Base-by-base conservation (phyloP, 495 filamentous ascomycete species). In the Podospora comata region DNA sequence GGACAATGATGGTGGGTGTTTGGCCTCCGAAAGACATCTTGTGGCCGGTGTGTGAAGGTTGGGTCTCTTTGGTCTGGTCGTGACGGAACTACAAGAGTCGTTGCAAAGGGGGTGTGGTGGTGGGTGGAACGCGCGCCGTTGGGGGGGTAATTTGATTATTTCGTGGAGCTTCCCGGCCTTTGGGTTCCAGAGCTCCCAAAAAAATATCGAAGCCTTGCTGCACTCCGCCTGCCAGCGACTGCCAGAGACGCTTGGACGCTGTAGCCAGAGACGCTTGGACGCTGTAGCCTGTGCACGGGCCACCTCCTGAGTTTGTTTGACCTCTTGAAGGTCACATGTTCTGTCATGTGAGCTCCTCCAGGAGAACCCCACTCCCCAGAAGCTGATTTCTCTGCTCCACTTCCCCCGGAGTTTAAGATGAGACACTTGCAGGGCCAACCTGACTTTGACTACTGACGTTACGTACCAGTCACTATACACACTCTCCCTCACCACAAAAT, bases 1-100 rank as follows among this genome's bases (percentile, higher is more conserved):
- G 87, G 81, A 99, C 96, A 77, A 99, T 91, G 78, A 99, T 99
- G 69, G 96, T 99, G 78, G 95, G 95, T 72, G 95, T 93, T 82
- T 99, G 95, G 80, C 94, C 95, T 79, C 92, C 92, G 84, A 98
- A 99, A 78, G 93, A 94, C 94, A 97, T 97, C 30, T 68, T 76
- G 67, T 61, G 20, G 62, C 60, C 20, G 65, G 60, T 67, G 60
- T 67, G 23, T 66, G 26, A 44, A 5, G 48, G 54, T 4, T 60
- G 23, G 56, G 28, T 30, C 27, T 55, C 19, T 23, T 64, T 75
- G 61, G 54, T 58, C 3, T 15, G 55, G 26, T 62, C 48, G 60
- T 48, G 30, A 63, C 67, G 59, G 70, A 70, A 67, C 71, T 75
- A 60, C 23, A 48, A 64, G 11, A 58, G 60, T 13, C 59, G 58